Percentiles rank a stretch among this genome's conserved stretches.
phyloP scores from a whole-genome alignment of 2,329 filamentous ascomycete genomes.

The Penicillium crustosum region DNA sequence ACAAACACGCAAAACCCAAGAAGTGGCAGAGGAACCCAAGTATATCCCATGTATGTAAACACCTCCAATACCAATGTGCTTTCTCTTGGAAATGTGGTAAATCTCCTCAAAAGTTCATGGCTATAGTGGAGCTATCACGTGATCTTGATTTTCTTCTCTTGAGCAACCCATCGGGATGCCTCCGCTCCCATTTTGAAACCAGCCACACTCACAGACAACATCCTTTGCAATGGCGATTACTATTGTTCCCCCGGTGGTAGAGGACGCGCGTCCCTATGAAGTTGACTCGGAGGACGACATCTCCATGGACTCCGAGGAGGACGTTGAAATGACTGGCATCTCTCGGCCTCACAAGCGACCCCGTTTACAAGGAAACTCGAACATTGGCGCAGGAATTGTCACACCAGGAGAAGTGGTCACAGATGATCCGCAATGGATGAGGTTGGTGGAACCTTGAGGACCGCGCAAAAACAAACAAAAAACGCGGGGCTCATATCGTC shows the following conservation, averaged over 20 bases:
- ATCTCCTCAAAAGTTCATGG: not conserved
- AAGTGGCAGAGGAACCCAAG: no score
- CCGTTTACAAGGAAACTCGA: constrained; percentile 27
- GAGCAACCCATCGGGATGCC: not conserved
- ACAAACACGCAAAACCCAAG: no score
- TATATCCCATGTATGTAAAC: no score
- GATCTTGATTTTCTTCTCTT: constrained; percentile 8
- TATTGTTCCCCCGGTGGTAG: constrained; percentile 54
- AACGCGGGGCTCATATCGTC: constrained; percentile 1
- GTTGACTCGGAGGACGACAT: constrained; percentile 52
- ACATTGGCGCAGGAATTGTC: constrained; percentile 58
- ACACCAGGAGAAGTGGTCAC: constrained; percentile 89
- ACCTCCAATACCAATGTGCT: not conserved
- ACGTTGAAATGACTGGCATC: constrained; percentile 32
- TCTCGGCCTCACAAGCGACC: constrained; percentile 42
- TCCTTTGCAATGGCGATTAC: constrained; percentile 55
- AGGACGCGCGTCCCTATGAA: constrained; percentile 33
- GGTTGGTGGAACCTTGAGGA: constrained; percentile 24
- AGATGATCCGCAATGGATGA: constrained; percentile 95
- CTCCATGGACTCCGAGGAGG: constrained; percentile 49
- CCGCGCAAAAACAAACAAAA: not conserved
- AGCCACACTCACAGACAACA: not conserved
- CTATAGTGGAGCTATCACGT: constrained; percentile 17
- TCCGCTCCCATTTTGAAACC: constrained; percentile 1
- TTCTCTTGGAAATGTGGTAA: not conserved